Conservation (phyloP, 768 basidiomycete genomes). For the Russula virescens region DNA sequence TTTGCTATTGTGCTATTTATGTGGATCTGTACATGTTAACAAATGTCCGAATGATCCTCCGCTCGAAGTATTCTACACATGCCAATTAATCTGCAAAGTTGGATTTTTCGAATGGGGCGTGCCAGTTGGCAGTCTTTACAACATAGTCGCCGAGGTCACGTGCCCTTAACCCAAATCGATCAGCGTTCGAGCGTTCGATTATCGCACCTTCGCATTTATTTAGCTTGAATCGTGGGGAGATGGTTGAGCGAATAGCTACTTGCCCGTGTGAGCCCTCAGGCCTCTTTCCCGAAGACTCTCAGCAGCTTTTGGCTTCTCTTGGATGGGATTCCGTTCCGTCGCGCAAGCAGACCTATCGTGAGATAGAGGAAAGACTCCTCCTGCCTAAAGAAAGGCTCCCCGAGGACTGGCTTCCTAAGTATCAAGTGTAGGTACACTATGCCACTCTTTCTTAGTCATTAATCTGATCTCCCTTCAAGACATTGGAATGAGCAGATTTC, state of each 20-base stretch:
- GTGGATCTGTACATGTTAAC: slow-evolving; percentile 7
- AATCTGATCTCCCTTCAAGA: slow-evolving; percentile 35
- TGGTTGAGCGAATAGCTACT: slow-evolving; percentile 4
- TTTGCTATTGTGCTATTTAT: neutral
- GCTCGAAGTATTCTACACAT: neutral
- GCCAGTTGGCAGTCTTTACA: too few species aligned
- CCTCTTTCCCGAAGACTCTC: slow-evolving; percentile 32
- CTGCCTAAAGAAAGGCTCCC: slow-evolving; percentile 63
- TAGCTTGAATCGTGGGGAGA: neutral
- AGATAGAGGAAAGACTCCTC: slow-evolving; percentile 73
- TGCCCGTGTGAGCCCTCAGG: neutral
- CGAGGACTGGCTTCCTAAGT: slow-evolving; percentile 65
- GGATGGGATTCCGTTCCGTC: slow-evolving; percentile 54
- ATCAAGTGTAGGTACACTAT: slow-evolving; percentile 65
- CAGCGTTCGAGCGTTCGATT: too few species aligned
- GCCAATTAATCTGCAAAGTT: neutral
- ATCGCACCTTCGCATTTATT: too few species aligned
- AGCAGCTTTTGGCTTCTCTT: slow-evolving; percentile 46
- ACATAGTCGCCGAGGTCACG: too few species aligned
- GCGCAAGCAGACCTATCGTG: slow-evolving; percentile 50
- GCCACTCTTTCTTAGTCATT: slow-evolving; percentile 11
- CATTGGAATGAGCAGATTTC: slow-evolving; percentile 65
- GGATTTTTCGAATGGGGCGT: too few species aligned
- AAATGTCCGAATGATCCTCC: neutral
- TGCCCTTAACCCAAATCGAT: neutral